Conservation (phyloP, 2,329 filamentous ascomycete genomes). For the Diaporthe sp. region DNA sequence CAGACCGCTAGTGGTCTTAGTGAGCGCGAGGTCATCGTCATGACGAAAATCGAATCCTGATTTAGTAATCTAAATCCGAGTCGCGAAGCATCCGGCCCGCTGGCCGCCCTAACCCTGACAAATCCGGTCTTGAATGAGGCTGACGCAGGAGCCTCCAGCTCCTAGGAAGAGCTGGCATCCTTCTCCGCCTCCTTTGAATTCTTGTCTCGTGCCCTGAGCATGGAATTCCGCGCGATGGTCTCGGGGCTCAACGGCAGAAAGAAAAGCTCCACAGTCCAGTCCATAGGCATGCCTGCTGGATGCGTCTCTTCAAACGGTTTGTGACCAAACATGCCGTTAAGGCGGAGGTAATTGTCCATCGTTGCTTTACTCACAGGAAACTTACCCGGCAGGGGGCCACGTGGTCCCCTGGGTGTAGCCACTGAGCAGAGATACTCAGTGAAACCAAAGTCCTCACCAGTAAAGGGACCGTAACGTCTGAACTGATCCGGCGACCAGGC, state of each 20-base stretch:
- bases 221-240: neutral
- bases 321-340: too few species aligned
- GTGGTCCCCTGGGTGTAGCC: neutral
- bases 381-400: neutral
- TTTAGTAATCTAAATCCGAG: constrained; percentile 19
- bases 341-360: too few species aligned
- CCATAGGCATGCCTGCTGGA: neutral
- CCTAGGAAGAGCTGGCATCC: neutral
- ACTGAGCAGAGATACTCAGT: rapidly evolving
- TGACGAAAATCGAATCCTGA: neutral
- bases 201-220: neutral
- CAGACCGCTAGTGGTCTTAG: too few species aligned
- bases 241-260: neutral
- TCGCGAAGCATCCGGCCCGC: neutral
- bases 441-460: rapidly evolving
- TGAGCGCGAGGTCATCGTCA: constrained; percentile 18
- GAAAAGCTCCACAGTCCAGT: neutral
- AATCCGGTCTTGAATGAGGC: neutral
- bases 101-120: neutral
- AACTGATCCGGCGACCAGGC: neutral
- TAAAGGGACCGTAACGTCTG: neutral
- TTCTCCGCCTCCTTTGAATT: neutral
- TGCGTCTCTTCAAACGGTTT: neutral
- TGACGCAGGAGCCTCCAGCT: neutral
- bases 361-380: too few species aligned